Evolutionary conservation across 1,139 yeast species (phyloP).

Genomic region (Saccharomyces hybrid): DNA sequence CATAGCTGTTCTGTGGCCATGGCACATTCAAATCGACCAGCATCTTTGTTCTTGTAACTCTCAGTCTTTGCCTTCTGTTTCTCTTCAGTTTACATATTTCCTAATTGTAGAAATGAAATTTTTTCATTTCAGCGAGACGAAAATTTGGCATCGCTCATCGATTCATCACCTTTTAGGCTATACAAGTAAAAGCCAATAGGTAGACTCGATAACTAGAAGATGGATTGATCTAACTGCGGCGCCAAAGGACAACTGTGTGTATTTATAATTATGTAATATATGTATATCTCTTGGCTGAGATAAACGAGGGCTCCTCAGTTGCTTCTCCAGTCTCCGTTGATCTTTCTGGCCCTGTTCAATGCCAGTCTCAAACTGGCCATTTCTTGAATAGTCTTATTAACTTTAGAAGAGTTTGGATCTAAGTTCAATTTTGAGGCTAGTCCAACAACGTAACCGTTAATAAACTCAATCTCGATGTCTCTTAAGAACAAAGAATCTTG

Average conservation of each 20-base stretch:
- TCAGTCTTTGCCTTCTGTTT: neutral
- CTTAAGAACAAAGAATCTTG: slow-evolving; percentile 60
- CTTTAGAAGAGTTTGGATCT: slow-evolving; percentile 22
- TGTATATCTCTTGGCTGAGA: neutral
- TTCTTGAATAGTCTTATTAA: slow-evolving; percentile 30
- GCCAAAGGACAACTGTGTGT: neutral
- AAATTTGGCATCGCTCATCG: neutral
- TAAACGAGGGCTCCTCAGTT: neutral
- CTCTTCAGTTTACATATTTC: neutral
- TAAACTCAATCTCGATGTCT: slow-evolving; percentile 67
- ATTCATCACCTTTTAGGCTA: neutral
- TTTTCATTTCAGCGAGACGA: neutral
- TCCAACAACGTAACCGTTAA: slow-evolving; percentile 62
- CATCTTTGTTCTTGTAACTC: slow-evolving; percentile 30
- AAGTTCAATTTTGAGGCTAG: slow-evolving; percentile 37
- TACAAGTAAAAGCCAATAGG: neutral
- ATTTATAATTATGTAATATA: neutral
- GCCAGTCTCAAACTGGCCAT: slow-evolving; percentile 32
- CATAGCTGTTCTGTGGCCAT: slow-evolving; percentile 61
- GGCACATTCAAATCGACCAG: slow-evolving; percentile 71
- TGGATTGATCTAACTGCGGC: neutral
- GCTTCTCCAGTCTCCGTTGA: slow-evolving; percentile 12
- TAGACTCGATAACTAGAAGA: neutral
- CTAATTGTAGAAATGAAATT: neutral
- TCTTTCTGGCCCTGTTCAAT: slow-evolving; percentile 22